Evolutionary conservation across 192 early-diverging fungal species (phyloP).

Genomic region (Rhizophagus prolifer): DNA sequence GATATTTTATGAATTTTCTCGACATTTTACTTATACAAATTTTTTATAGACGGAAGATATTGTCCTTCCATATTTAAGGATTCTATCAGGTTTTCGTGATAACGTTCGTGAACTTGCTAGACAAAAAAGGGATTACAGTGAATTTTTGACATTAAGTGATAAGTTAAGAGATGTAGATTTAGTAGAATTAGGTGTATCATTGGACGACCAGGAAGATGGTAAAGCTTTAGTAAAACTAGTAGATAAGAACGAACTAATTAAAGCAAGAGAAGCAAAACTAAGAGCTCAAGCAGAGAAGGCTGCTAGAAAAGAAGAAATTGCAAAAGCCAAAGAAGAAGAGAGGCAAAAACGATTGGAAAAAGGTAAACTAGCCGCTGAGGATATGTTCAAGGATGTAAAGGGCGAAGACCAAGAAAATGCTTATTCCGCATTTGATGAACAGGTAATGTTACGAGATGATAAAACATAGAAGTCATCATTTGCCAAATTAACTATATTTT

Average conservation of each 20-base stretch:
- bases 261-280: slow-evolving; percentile 67
- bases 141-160: slow-evolving; percentile 79
- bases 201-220: slow-evolving; percentile 96
- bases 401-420: slow-evolving; percentile 39
- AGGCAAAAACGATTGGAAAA: slow-evolving; percentile 71
- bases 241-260: slow-evolving; percentile 66
- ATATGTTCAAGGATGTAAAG: slow-evolving; percentile 76
- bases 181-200: slow-evolving; percentile 81
- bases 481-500: neutral
- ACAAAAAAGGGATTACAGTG: slow-evolving; percentile 46
- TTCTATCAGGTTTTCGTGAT: slow-evolving; percentile 87
- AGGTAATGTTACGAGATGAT: slow-evolving; percentile 17
- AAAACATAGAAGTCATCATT: neutral
- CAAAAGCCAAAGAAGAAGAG: slow-evolving; percentile 62
- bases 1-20: neutral
- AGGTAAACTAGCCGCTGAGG: slow-evolving; percentile 71
- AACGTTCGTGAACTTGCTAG: slow-evolving; percentile 74
- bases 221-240: slow-evolving; percentile 91
- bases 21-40: neutral
- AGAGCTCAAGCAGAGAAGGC: slow-evolving; percentile 61
- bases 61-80: slow-evolving; percentile 76
- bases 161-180: slow-evolving; percentile 86
- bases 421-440: slow-evolving; percentile 79
- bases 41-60: slow-evolving; percentile 53
- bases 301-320: slow-evolving; percentile 60